Evolutionary conservation across 1,284 basidiomycete genomes (phyloP).

Genomic region (Heimioporus retisporus): DNA sequence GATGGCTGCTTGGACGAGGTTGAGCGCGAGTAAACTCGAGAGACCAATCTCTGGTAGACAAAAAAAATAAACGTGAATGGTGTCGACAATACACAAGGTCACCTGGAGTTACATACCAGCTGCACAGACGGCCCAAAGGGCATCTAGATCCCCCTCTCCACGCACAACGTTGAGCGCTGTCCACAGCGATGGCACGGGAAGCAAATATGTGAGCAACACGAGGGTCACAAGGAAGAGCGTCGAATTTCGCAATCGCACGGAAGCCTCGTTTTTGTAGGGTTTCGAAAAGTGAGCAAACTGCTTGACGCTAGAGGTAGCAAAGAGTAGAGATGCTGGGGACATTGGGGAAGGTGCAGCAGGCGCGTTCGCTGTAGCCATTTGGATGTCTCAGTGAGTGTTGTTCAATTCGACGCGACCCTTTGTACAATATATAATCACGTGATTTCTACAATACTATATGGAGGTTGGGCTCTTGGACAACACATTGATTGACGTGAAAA

Average conservation of each 20-base stretch:
- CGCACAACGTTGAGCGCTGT: conserved; percentile 46
- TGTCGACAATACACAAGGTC: too few relatives aligned
- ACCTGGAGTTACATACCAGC: conserved; percentile 26
- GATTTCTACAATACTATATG: too few relatives aligned
- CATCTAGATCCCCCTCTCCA: conserved; percentile 18
- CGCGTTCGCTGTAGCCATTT: not conserved
- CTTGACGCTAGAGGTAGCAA: conserved; percentile 33
- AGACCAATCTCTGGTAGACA: conserved; percentile 52
- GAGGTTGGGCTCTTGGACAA: too few relatives aligned
- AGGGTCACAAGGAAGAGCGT: conserved; percentile 54
- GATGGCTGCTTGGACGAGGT: conserved; percentile 60
- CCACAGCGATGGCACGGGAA: conserved; percentile 63
- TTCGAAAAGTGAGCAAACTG: conserved; percentile 53
- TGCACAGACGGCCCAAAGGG: conserved; percentile 31
- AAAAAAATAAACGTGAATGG: not conserved
- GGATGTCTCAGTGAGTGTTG: too few relatives aligned
- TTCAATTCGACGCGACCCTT: too few relatives aligned
- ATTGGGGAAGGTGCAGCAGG: conserved; percentile 26
- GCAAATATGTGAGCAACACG: conserved; percentile 60
- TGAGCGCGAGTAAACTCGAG: conserved; percentile 55
- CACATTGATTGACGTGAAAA: too few relatives aligned
- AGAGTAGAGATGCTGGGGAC: conserved; percentile 35
- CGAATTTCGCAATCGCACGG: conserved; percentile 64
- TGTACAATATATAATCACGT: too few relatives aligned
- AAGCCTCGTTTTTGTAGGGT: conserved; percentile 64